Evolutionary conservation across 768 basidiomycete genomes (phyloP).

Genomic region (Boletus vermiculosoides): DNA sequence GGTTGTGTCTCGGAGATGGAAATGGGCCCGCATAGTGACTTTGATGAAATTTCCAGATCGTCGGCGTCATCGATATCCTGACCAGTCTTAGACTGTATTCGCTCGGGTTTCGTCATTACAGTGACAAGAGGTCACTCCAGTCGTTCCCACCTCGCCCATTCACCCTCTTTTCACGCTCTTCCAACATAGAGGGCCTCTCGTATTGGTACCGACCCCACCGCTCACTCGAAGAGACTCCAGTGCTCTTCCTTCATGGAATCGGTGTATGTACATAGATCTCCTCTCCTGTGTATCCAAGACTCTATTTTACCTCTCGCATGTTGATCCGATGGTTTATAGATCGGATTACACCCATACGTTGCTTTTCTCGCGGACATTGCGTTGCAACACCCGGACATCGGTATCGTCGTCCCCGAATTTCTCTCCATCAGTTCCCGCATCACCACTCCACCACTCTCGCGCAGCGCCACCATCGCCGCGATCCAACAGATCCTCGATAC

Average conservation of each 20-base stretch:
- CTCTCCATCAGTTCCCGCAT: constrained; percentile 63
- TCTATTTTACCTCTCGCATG: not conserved
- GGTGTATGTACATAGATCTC: constrained; percentile 45
- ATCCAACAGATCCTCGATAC: constrained; percentile 45
- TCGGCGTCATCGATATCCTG: constrained; percentile 47
- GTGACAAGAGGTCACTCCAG: constrained; percentile 33
- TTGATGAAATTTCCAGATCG: constrained; percentile 41
- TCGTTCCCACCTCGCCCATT: constrained; percentile 56
- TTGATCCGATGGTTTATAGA: constrained; percentile 35
- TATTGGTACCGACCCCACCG: constrained; percentile 54
- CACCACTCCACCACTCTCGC: constrained; percentile 48
- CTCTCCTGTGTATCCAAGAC: not conserved
- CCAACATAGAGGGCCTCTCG: constrained; percentile 35
- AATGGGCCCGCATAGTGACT: not conserved
- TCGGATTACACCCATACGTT: constrained; percentile 59
- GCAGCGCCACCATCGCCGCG: constrained; percentile 40
- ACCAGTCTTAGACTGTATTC: constrained; percentile 39
- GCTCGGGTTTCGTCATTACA: constrained; percentile 56
- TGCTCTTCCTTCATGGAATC: constrained; percentile 71
- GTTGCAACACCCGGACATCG: constrained; percentile 46
- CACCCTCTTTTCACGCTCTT: constrained; percentile 42
- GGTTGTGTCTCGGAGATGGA: constrained; percentile 19
- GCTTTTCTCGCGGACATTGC: constrained; percentile 49
- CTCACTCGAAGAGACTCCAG: constrained; percentile 45
- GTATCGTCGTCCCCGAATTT: constrained; percentile 59